These are phyloP conservation scores for Phytopythium montanum DNA, from an alignment of 352 stramenopile species.

Conservation along the genomic window DNA sequence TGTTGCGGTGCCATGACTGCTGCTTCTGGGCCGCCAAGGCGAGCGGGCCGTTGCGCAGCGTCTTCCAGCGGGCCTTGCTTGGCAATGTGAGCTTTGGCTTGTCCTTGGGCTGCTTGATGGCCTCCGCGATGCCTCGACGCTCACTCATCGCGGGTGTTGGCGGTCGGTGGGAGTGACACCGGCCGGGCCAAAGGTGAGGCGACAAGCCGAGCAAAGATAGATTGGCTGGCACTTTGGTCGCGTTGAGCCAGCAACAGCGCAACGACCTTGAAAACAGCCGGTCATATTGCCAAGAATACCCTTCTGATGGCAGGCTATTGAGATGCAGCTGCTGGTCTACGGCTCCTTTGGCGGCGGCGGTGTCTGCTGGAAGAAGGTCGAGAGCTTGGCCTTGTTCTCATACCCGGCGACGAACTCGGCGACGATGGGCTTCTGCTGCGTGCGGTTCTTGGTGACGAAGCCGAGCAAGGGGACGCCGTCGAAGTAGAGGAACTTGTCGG, in stretches of 20 bases:
- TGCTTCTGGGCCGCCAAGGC: neutral
- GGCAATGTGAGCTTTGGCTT: neutral
- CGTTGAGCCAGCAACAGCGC: no score
- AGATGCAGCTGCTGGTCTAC: neutral
- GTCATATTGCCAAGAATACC: neutral
- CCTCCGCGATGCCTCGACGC: neutral
- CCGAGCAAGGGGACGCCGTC: slow-evolving; percentile 66
- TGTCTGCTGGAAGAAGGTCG: slow-evolving; percentile 37
- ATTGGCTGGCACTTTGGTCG: neutral
- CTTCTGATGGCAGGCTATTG: neutral
- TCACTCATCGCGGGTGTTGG: neutral
- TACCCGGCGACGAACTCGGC: slow-evolving; percentile 46
- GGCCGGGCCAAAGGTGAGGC: neutral
- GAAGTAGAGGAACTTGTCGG: slow-evolving; percentile 46
- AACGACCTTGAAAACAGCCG: neutral
- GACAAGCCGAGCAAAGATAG: neutral
- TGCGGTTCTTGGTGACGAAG: slow-evolving; percentile 39
- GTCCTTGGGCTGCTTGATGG: neutral
- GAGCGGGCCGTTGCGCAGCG: neutral
- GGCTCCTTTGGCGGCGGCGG: neutral
- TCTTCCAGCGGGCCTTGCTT: slow-evolving; percentile 1
- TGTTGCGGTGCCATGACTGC: slow-evolving; percentile 1
- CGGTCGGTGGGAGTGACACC: no score
- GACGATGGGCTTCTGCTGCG: slow-evolving; percentile 32
- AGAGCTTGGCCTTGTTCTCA: slow-evolving; percentile 33